Percentiles rank a stretch among this genome's conserved stretches.
Evolutionary conservation across 148 eudicot species (phyloP).

Genomic region (Pouteria glomerata): DNA sequence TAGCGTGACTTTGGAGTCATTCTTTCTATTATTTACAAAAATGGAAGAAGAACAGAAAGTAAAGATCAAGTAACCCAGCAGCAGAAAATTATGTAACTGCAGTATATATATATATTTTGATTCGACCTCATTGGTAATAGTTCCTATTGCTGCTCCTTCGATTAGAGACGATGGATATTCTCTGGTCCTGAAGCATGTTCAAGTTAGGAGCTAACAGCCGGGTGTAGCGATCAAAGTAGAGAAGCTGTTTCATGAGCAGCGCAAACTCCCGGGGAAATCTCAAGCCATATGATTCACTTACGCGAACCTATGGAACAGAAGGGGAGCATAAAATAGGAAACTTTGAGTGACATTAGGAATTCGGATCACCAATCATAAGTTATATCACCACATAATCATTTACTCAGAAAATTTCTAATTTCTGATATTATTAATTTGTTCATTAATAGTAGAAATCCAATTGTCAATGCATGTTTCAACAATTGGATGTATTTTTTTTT

Average conservation of each 20-base stretch:
- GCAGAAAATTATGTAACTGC: neutral
- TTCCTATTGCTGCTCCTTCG: slow-evolving; percentile 28
- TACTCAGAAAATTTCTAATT: neutral
- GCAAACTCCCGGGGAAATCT: slow-evolving; percentile 97
- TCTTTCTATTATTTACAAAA: slow-evolving; percentile 3
- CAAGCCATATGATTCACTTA: slow-evolving; percentile 94
- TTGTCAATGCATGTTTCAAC: no score
- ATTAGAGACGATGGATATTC: slow-evolving; percentile 71
- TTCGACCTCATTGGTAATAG: slow-evolving; percentile 23
- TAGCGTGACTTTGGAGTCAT: neutral
- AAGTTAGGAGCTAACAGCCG: slow-evolving; percentile 90
- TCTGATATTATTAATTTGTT: neutral
- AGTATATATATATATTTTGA: slow-evolving; percentile 6
- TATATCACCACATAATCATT: neutral
- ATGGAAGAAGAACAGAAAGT: no score
- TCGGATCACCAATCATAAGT: neutral
- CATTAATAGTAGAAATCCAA: neutral
- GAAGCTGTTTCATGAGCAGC: slow-evolving; percentile 92
- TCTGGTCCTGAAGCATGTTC: slow-evolving; percentile 92
- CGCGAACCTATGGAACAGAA: slow-evolving; percentile 56
- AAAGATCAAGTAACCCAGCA: no score
- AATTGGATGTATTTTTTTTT: no score
- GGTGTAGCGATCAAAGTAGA: slow-evolving; percentile 94
- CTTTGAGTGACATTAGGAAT: neutral
- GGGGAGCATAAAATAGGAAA: neutral